These are phyloP conservation scores for Neoboletus subvelutipes DNA, from an alignment of 768 basidiomycete species.

Conservation along the genomic window DNA sequence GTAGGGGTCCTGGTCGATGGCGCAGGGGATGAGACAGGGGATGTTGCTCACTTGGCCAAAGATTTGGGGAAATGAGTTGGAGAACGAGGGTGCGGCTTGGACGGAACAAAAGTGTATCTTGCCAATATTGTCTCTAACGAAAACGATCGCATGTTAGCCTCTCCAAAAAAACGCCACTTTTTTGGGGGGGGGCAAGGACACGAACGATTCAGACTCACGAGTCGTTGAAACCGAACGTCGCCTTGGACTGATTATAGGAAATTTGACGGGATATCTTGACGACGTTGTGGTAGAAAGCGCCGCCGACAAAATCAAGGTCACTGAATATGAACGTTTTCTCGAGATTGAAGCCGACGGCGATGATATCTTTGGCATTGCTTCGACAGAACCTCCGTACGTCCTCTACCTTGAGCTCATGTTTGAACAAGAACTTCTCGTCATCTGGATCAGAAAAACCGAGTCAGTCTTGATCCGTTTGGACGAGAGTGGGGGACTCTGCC, in stretches of 20 bases:
- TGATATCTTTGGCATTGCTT: slow-evolving; percentile 92
- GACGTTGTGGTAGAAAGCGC: slow-evolving; percentile 91
- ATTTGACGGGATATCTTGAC: slow-evolving; percentile 91
- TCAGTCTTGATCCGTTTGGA: background rate
- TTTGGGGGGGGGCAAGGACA: too few relatives aligned
- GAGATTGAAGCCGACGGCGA: slow-evolving; percentile 90
- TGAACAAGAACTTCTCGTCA: slow-evolving; percentile 99
- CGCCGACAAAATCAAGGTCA: slow-evolving; percentile 86
- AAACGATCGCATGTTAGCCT: background rate
- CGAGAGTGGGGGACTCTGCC: slow-evolving; percentile 44
- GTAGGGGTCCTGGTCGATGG: slow-evolving; percentile 97
- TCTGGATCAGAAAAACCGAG: slow-evolving; percentile 45
- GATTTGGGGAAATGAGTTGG: slow-evolving; percentile 98
- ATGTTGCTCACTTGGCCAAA: slow-evolving; percentile 81
- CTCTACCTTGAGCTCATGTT: slow-evolving; percentile 88
- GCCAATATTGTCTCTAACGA: slow-evolving; percentile 89
- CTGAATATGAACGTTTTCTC: slow-evolving; percentile 98
- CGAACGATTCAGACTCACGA: slow-evolving; percentile 58
- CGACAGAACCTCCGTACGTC: slow-evolving; percentile 80
- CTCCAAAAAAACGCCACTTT: too few relatives aligned
- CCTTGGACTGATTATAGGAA: slow-evolving; percentile 89
- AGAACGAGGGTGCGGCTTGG: slow-evolving; percentile 95
- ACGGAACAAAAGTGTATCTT: slow-evolving; percentile 96
- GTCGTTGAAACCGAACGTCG: slow-evolving; percentile 95
- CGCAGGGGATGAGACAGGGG: slow-evolving; percentile 94